Percentiles rank a stretch among this genome's conserved stretches.
Evolutionary conservation across 2,329 filamentous ascomycete species (phyloP).

Genomic region (Bretziella fagacearum): DNA sequence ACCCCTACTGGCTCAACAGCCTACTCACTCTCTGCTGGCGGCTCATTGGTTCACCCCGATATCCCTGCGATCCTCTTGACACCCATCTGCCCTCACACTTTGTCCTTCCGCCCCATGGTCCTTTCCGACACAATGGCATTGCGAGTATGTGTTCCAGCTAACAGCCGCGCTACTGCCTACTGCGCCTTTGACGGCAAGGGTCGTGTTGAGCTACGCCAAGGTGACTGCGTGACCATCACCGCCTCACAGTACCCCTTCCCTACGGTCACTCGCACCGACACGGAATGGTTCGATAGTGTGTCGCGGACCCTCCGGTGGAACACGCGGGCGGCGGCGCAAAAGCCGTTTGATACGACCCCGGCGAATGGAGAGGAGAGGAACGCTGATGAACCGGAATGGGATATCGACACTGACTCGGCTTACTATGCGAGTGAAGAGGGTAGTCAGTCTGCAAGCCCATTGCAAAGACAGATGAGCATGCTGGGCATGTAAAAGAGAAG

Average conservation of each 20-base stretch:
- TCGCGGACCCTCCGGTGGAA: constrained; percentile 90
- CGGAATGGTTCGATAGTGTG: constrained; percentile 95
- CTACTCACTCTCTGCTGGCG: constrained; percentile 89
- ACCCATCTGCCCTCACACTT: constrained; percentile 90
- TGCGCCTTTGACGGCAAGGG: constrained; percentile 97
- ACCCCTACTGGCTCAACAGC: constrained; percentile 91
- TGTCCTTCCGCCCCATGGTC: constrained; percentile 96
- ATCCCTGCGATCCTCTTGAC: constrained; percentile 94
- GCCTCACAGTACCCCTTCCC: constrained; percentile 95
- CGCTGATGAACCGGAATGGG: constrained; percentile 51
- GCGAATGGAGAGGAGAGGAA: constrained; percentile 29
- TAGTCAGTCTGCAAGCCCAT: constrained; percentile 47
- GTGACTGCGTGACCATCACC: constrained; percentile 90
- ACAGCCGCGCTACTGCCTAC: constrained; percentile 83
- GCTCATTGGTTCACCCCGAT: constrained; percentile 87
- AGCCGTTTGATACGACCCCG: constrained; percentile 53
- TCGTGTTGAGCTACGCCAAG: constrained; percentile 78
- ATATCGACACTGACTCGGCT: constrained; percentile 79
- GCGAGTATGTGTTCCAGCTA: constrained; percentile 68
- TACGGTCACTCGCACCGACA: constrained; percentile 74
- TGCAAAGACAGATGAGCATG: constrained; percentile 57
- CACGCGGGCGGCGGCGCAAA: constrained; percentile 77
- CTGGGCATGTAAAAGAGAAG: constrained; percentile 36
- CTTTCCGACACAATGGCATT: constrained; percentile 88
- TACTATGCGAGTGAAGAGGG: constrained; percentile 58